These are phyloP conservation scores for Puccinia hordei DNA, from an alignment of 1,284 basidiomycete genomes.

Conservation along the genomic window DNA sequence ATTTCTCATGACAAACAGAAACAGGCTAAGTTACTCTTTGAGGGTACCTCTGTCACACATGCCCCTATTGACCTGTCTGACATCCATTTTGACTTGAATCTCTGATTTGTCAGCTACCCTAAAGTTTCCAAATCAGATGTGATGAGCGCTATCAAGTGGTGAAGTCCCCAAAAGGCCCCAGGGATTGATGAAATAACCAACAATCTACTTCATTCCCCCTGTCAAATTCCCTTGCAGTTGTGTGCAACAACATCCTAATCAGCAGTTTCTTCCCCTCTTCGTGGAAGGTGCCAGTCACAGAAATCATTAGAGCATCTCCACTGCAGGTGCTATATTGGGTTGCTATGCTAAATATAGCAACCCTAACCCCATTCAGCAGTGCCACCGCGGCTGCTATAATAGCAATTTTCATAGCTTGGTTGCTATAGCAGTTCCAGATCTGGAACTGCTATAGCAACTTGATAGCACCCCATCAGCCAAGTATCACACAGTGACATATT, in stretches of 20 bases:
- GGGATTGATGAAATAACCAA: constrained; percentile 19
- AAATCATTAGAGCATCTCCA: too few species aligned
- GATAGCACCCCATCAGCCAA: too few species aligned
- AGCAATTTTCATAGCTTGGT: too few species aligned
- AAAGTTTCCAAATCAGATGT: background rate
- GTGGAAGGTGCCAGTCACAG: constrained; percentile 9
- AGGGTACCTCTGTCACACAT: background rate
- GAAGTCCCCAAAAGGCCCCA: background rate
- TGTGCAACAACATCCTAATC: background rate
- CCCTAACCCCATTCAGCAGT: too few species aligned
- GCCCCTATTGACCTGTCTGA: background rate
- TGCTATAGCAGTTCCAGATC: too few species aligned
- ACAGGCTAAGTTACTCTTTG: background rate
- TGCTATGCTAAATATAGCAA: too few species aligned
- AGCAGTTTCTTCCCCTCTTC: background rate
- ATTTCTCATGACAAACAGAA: background rate
- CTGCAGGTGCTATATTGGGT: too few species aligned
- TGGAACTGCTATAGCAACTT: too few species aligned
- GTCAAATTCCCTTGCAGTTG: background rate
- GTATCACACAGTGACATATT: too few species aligned
- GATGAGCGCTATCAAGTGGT: background rate
- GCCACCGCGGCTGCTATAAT: too few species aligned
- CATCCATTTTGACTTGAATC: background rate
- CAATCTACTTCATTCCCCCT: background rate
- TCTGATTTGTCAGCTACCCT: background rate